Evolutionary conservation across 768 basidiomycete species (phyloP).

Genomic region (Lactifluus volemus): DNA sequence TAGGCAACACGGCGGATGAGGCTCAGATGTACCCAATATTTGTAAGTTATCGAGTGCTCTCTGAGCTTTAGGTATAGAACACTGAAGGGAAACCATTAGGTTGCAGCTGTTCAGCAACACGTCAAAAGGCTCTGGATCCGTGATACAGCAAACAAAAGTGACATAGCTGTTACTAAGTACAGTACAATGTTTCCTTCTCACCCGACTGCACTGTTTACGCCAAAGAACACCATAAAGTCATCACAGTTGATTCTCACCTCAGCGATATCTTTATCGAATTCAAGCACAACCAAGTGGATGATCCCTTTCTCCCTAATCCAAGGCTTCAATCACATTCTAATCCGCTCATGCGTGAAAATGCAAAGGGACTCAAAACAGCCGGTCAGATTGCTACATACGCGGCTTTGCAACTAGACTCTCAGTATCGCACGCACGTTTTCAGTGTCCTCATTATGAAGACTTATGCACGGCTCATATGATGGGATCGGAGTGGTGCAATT

Average conservation of each 20-base stretch:
- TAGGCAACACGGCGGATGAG: background rate
- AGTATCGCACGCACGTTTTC: too few species aligned
- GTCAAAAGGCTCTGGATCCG: background rate
- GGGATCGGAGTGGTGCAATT: background rate
- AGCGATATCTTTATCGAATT: background rate
- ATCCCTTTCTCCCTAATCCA: background rate
- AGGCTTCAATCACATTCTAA: too few species aligned
- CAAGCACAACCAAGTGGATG: background rate
- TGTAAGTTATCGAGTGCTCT: too few species aligned
- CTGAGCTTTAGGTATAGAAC: background rate
- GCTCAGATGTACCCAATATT: too few species aligned
- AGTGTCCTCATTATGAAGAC: too few species aligned
- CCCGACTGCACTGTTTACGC: background rate
- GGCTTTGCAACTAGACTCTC: too few species aligned
- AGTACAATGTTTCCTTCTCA: background rate
- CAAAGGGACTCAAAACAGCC: too few species aligned
- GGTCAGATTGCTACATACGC: too few species aligned
- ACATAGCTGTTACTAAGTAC: background rate
- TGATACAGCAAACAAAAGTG: background rate
- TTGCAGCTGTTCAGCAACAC: background rate
- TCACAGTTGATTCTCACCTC: background rate
- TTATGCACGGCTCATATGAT: too few species aligned
- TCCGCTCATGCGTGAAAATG: too few species aligned
- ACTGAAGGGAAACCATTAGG: background rate
- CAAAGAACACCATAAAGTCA: background rate